Conservation (phyloP, 257 asterid species). For the Rauvolfia tetraphylla region DNA sequence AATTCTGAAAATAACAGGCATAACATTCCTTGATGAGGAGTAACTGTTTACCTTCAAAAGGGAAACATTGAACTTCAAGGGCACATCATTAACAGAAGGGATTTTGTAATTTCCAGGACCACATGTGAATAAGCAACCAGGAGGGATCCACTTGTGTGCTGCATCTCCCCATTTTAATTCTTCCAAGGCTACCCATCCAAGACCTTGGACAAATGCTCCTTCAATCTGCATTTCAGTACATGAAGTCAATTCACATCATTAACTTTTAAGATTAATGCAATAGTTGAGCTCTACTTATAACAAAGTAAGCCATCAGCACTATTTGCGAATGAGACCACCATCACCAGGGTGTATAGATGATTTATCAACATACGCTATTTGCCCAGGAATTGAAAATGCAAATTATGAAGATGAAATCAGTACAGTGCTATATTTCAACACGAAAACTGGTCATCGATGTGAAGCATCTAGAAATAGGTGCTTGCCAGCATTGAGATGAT, state of each 20-base stretch:
- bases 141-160: slow-evolving; percentile 78
- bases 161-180: slow-evolving; percentile 97
- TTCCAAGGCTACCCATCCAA: slow-evolving; percentile 94
- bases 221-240: slow-evolving; percentile 51
- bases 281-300: neutral
- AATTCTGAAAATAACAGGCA: neutral
- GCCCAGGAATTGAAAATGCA: neutral
- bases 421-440: neutral
- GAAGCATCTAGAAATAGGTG: neutral
- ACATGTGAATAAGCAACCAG: slow-evolving; percentile 66
- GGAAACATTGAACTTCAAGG: slow-evolving; percentile 70
- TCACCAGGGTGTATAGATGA: neutral
- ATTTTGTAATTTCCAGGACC: slow-evolving; percentile 96
- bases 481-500: neutral
- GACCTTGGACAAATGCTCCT: slow-evolving; percentile 93
- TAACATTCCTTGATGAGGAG: neutral
- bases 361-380: neutral
- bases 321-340: neutral
- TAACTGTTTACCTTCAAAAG: slow-evolving; percentile 66
- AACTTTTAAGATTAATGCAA: neutral
- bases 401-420: neutral
- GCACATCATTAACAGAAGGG: slow-evolving; percentile 82
- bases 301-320: neutral
- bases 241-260: neutral
- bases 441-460: neutral